Evolutionary conservation across 192 early-diverging fungal species (phyloP), one percentile per base, ranked within the genome.

Genomic region (Coemansia asiatica): DNA sequence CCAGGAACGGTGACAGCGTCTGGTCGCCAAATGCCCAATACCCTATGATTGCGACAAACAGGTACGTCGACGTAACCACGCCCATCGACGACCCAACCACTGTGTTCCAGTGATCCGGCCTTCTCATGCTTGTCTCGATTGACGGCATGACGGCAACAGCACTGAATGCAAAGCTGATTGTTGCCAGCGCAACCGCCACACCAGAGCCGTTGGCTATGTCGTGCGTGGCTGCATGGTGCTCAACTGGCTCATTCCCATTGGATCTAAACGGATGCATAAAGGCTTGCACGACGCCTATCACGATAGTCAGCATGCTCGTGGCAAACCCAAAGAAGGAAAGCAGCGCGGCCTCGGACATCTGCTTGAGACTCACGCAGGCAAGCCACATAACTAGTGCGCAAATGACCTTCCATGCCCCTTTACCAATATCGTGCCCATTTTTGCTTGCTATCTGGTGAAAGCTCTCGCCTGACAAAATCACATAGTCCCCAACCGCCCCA

Each of bases 111-210:
- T 83, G 55, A 6, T 81, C 59, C 22, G 90, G 90, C 18, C 86
- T 75, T 56, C 77, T 76, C 92, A 94, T 92, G 48, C 87, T 85
- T 2, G 83, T 76, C 61, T 94, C 90, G 18, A 94, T 89, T 56
- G 90, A 85, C 40, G 91, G 88, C 75, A 92, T 93, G 19, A 92
- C 88, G 8, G 81, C 89, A 60, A 91, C 92, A 15, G 90, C 92
- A 46, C 87, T 83, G 67, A 86, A 94, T 47, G 87, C 86, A 74
- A 94, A 92, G 19, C 86, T 87, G 74, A 94, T 89, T 7, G 88
- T 88, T 9, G 88, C 88, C 19, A 94, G 67, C 0, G 91, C 88
- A 10, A 85, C 79, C 4, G 91, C 90, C 28, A 94, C 81, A 56
- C 85, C 85, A 2, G 62, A 44, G 28, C 81, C 79, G 49, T 85